Evolutionary conservation across 2,329 filamentous ascomycete genomes (phyloP).

Genomic region (Fusarium sterilihyphosum): DNA sequence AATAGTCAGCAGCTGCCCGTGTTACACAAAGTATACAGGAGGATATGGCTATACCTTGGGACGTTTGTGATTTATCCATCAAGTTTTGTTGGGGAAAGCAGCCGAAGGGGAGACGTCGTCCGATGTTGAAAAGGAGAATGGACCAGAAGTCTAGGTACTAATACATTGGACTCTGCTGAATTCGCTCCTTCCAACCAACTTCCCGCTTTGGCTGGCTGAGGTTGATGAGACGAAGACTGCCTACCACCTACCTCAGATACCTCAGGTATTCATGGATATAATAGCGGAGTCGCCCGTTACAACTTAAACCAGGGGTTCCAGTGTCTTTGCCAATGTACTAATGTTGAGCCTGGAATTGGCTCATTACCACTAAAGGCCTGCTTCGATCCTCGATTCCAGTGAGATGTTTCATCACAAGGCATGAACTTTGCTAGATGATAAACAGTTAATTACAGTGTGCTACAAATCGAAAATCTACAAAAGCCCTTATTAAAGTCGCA

Average conservation of each 20-base stretch:
- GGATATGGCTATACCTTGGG: neutral
- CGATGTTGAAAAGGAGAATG: neutral
- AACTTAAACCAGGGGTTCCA: neutral
- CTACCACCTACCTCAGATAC: neutral
- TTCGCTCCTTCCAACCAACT: constrained; percentile 1
- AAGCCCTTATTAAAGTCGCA: neutral
- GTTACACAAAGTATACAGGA: neutral
- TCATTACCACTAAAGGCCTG: neutral
- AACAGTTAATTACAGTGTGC: neutral
- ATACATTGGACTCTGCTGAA: neutral
- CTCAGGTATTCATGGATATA: neutral
- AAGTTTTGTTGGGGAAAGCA: neutral
- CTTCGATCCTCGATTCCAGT: neutral
- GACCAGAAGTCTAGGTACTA: neutral
- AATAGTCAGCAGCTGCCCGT: constrained; percentile 6
- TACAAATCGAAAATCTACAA: neutral
- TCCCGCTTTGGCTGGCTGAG: neutral
- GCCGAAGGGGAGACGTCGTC: neutral
- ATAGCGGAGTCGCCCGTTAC: neutral
- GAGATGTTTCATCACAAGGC: neutral
- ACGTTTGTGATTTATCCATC: neutral
- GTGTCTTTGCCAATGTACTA: neutral
- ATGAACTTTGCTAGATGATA: neutral
- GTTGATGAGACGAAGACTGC: neutral
- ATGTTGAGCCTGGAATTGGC: neutral